Conservation (phyloP, 1,284 basidiomycete genomes). For the Sanghuangporus baumii region DNA sequence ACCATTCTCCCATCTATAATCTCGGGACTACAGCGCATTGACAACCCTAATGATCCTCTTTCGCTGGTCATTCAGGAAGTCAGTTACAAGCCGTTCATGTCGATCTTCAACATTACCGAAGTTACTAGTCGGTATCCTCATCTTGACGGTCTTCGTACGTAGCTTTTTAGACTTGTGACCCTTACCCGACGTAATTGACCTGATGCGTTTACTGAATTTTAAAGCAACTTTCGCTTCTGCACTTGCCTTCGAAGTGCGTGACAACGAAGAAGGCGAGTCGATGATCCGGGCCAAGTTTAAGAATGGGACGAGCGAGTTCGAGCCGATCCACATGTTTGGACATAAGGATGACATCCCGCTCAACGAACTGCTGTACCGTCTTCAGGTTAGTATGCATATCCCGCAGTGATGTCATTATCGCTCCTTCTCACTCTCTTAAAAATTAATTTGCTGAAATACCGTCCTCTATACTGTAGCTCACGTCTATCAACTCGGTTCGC, state of each 20-base stretch:
- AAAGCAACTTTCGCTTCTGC: constrained; percentile 78
- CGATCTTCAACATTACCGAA: constrained; percentile 74
- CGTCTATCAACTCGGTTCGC: constrained; percentile 5
- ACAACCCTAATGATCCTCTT: constrained; percentile 73
- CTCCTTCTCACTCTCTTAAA: neutral
- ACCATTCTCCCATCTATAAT: constrained; percentile 71
- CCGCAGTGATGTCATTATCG: neutral
- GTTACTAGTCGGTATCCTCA: constrained; percentile 51
- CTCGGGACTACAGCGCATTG: constrained; percentile 63
- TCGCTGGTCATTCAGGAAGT: constrained; percentile 65
- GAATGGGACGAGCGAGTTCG: constrained; percentile 68
- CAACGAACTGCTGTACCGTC: constrained; percentile 72
- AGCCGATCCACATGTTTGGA: constrained; percentile 62
- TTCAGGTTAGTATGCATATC: constrained; percentile 45
- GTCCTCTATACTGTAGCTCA: constrained; percentile 7
- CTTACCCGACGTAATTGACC: neutral
- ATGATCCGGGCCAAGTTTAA: constrained; percentile 81
- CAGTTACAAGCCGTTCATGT: constrained; percentile 87
- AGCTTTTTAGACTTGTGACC: neutral
- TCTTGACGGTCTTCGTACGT: constrained; percentile 59
- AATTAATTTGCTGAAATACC: neutral
- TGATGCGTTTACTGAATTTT: constrained; percentile 1
- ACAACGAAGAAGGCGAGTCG: constrained; percentile 63
- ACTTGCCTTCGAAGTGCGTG: constrained; percentile 73
- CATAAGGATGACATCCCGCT: constrained; percentile 67